Conservation (phyloP, 306 rosid species). For the Gillenia trifoliata region DNA sequence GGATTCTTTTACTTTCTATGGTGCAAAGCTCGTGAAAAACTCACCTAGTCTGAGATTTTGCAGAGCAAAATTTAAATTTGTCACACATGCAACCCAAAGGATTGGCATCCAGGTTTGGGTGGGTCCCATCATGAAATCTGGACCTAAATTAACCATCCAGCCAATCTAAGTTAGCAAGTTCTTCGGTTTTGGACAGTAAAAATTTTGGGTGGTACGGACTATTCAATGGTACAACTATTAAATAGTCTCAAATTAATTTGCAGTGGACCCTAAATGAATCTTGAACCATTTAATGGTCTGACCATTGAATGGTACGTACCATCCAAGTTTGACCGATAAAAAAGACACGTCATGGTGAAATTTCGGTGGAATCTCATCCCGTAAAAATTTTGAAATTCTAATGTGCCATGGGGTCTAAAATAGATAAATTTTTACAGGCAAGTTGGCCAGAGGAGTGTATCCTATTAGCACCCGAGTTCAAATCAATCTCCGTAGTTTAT, state of each 20-base stretch:
- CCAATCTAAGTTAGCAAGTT: neutral
- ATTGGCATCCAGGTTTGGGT: neutral
- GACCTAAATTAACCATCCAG: neutral
- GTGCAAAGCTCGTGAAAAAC: conserved; percentile 20
- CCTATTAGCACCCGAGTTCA: no score
- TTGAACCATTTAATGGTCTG: no score
- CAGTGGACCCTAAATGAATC: no score
- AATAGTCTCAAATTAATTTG: no score
- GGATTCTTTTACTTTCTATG: conserved; percentile 11
- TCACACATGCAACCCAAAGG: conserved; percentile 27
- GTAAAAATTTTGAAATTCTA: neutral
- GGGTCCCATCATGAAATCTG: neutral
- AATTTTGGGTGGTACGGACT: no score
- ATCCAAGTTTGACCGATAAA: no score
- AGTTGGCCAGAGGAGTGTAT: neutral
- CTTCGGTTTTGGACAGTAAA: neutral
- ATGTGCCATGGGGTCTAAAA: neutral
- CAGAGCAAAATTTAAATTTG: conserved; percentile 29
- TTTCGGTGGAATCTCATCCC: neutral
- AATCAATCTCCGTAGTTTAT: no score
- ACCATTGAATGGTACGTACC: no score
- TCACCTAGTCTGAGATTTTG: conserved; percentile 16
- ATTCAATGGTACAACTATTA: no score
- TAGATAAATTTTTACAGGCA: neutral
- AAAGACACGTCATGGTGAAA: no score